Evolutionary conservation across 2,329 filamentous ascomycete genomes (phyloP), one percentile per base, ranked within the genome.

Genomic region (Lasiodiplodia theobromae): DNA sequence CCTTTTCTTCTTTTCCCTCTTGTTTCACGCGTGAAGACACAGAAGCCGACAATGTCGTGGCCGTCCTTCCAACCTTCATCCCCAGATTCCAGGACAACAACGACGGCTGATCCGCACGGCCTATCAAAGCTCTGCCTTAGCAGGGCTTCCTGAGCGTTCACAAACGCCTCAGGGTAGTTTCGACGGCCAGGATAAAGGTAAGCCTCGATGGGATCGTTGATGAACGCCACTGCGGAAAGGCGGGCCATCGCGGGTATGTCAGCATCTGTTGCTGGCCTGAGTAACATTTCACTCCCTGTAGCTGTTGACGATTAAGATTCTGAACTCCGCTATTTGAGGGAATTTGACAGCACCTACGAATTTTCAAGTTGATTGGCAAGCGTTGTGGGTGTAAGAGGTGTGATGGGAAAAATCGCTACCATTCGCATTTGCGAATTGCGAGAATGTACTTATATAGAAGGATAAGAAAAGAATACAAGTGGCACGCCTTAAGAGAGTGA

Each of bases 21-120:
- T 5, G 4, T 25, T 4, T 34, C 28, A 3, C 53, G 53, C 2
- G 28, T 56, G 53, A 56, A 37, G 53, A 56, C 21, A 23, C 53
- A 56, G 28, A 56, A 56, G 53, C 53, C 53, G 5, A 56, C 53
- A 18, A 56, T 56, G 53, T 56, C 53, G n/a, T 16, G 53, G 25
- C 5, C 12, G 11, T 23, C 53, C 18, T 18, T 34, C 53, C 53
- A 56, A 1, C 28, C 28, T 28, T 56, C 53, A 4, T 56, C 16
- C 6, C 53, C 21, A 12, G 53, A 23, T 25, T 56, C 53, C 14
- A 56, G 28, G 28, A 28, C 18, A 12, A 37, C 28, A 18, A 56
- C 16, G 53, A 37, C 14, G 16, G 53, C 53, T 1, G 53, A 34
- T 18, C 53, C 53, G 16, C 53, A 56, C 8, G 28, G 28, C 10